phyloP scores from a whole-genome alignment of 148 eudicot species.

The Oxyria digyna region DNA sequence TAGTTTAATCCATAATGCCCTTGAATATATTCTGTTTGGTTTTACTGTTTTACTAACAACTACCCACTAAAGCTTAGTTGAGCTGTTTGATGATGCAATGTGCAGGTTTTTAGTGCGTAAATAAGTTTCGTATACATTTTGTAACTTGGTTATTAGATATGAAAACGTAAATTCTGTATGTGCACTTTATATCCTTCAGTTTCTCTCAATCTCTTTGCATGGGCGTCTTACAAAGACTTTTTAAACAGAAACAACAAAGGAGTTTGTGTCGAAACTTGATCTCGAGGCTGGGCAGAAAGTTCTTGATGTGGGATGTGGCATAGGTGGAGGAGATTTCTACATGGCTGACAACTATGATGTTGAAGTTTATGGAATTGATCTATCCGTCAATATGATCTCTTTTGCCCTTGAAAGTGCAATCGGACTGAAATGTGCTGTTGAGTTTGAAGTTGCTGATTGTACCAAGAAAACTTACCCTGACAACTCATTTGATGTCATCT shows the following conservation, averaged over 20 bases:
- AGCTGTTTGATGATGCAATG: not conserved
- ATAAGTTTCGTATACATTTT: not conserved
- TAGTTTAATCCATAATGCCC: not conserved
- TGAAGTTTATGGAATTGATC: constrained; percentile 90
- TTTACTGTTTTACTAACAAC: not conserved
- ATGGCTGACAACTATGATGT: constrained; percentile 90
- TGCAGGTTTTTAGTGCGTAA: not conserved
- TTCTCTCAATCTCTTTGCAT: not conserved
- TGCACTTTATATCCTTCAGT: not conserved
- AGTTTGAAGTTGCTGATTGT: constrained; percentile 97
- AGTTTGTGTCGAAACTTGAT: constrained; percentile 72
- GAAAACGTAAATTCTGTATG: not conserved
- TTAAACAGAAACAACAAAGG: constrained; percentile 82
- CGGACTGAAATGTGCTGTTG: constrained; percentile 77
- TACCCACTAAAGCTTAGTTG: not conserved
- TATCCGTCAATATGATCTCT: constrained; percentile 86
- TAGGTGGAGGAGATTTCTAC: constrained; percentile 97
- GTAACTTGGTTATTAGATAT: not conserved
- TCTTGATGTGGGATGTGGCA: constrained; percentile 96
- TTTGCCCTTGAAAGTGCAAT: constrained; percentile 89
- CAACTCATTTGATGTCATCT: constrained; percentile 74
- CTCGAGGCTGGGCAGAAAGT: constrained; percentile 92
- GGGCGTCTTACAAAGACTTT: not conserved
- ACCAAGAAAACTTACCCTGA: constrained; percentile 84
- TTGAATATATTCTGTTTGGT: not conserved